Percentiles rank a stretch among this genome's conserved stretches.
Conservation (phyloP, 2,329 filamentous ascomycete genomes). For the Xylariaceae sp. region DNA sequence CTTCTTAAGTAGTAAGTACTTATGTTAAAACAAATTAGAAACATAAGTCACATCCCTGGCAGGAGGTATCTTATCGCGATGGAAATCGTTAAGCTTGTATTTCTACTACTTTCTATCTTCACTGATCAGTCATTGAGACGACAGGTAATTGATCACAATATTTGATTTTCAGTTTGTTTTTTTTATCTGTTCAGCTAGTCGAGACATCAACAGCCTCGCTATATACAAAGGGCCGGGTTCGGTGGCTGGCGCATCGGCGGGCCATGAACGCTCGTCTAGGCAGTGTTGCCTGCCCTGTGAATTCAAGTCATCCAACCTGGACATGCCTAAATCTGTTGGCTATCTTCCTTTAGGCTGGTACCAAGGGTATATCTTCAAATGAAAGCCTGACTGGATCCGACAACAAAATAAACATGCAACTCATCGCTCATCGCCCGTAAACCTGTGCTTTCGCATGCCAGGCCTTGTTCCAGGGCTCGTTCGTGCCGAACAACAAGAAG, state of each 20-base stretch:
- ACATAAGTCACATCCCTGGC: no score
- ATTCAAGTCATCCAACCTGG: slow-evolving; percentile 3
- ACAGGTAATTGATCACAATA: no score
- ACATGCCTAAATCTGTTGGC: slow-evolving; percentile 4
- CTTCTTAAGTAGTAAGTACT: no score
- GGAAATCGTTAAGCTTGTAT: no score
- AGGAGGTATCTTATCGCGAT: no score
- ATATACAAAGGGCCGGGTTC: background rate
- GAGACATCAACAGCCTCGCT: background rate
- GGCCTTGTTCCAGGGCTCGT: no score
- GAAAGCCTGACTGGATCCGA: slow-evolving; percentile 6
- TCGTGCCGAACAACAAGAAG: background rate
- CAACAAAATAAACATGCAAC: slow-evolving; percentile 12
- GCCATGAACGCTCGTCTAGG: background rate
- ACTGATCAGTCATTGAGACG: no score
- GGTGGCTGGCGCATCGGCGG: background rate
- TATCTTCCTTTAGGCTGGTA: slow-evolving; percentile 16
- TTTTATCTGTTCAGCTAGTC: background rate
- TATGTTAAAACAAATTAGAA: no score
- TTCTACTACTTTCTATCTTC: no score
- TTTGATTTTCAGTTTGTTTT: background rate
- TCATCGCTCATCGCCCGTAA: slow-evolving; percentile 17
- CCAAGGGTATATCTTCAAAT: slow-evolving; percentile 21
- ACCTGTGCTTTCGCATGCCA: background rate
- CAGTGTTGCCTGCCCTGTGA: background rate